These are phyloP conservation scores for Cladosporium sp. DNA, from an alignment of 2,329 filamentous ascomycete genomes.

Conservation along the genomic window DNA sequence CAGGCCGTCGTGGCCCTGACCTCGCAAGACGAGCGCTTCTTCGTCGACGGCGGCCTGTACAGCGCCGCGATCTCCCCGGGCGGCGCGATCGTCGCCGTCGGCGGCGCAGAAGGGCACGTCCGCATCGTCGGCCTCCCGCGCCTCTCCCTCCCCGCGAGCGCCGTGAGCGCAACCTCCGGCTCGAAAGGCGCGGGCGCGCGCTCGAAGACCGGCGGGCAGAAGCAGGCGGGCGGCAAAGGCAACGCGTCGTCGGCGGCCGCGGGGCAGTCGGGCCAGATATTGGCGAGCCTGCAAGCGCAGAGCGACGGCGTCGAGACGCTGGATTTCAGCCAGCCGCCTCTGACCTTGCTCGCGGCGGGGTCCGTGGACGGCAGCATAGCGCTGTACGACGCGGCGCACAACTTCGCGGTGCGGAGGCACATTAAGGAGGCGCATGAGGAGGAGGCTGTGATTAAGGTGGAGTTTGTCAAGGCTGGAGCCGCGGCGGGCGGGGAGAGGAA, in stretches of 20 bases:
- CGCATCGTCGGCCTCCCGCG: constrained; percentile 79
- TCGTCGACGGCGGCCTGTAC: constrained; percentile 85
- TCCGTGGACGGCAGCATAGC: constrained; percentile 66
- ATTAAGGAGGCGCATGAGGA: constrained; percentile 79
- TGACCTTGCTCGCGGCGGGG: constrained; percentile 56
- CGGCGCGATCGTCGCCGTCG: constrained; percentile 73
- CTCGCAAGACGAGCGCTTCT: constrained; percentile 78
- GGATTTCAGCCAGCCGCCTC: constrained; percentile 55
- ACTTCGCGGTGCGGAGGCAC: constrained; percentile 78
- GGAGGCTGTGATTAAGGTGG: constrained; percentile 86
- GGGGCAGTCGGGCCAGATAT: constrained; percentile 62
- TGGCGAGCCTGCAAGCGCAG: constrained; percentile 78
- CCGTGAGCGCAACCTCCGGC: constrained; percentile 30
- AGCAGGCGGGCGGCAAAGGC: constrained; percentile 36
- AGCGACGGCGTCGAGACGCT: constrained; percentile 72
- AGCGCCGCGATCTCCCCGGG: constrained; percentile 77
- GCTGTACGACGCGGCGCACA: constrained; percentile 78
- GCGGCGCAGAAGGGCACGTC: constrained; percentile 80
- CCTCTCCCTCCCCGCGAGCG: constrained; percentile 29
- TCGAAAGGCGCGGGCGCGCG: constrained; percentile 42
- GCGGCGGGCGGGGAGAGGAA: constrained; percentile 26
- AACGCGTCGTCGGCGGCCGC: constrained; percentile 35
- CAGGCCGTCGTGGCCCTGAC: constrained; percentile 72
- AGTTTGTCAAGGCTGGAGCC: constrained; percentile 58
- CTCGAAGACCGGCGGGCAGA: constrained; percentile 42